A percentile compares a stretch with the other conserved stretches of the same genome.
phyloP scores from a whole-genome alignment of 208 protist genomes.

The Trypanosoma mega region DNA sequence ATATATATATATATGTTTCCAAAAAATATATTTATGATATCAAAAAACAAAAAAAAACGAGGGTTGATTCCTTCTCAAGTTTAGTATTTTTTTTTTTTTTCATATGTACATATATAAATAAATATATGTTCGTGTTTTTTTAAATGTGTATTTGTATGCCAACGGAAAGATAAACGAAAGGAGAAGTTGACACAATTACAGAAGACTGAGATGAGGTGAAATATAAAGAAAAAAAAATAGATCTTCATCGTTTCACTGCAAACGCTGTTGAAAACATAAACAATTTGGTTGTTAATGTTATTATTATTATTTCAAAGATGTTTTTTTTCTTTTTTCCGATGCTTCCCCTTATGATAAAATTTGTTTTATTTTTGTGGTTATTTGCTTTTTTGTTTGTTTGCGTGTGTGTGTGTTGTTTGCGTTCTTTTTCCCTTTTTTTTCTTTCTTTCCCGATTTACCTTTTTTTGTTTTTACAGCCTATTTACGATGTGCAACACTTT shows the following conservation, averaged over 20 bases:
- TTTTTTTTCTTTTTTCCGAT: not conserved
- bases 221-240: no score
- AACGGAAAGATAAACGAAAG: no score
- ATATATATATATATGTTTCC: slow-evolving; percentile 18
- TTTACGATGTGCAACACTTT: no score
- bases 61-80: not conserved
- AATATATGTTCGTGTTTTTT: slow-evolving; percentile 3
- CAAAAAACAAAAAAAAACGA: not conserved
- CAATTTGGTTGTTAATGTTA: no score
- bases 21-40: not conserved
- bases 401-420: not conserved
- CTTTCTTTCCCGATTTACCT: no score
- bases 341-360: not conserved
- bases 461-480: no score
- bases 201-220: no score
- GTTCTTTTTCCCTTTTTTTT: no score
- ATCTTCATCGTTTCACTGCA: no score
- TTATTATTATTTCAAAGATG: no score
- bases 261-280: no score
- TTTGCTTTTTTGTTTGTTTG: not conserved
- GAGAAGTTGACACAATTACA: no score
- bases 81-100: not conserved
- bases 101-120: slow-evolving; percentile 11
- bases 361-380: slow-evolving; percentile 5
- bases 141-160: not conserved